Evolutionary conservation across 108 stramenopile species (phyloP), one percentile per base, ranked within the genome.

Genomic region (Skeletonema tropicum): DNA sequence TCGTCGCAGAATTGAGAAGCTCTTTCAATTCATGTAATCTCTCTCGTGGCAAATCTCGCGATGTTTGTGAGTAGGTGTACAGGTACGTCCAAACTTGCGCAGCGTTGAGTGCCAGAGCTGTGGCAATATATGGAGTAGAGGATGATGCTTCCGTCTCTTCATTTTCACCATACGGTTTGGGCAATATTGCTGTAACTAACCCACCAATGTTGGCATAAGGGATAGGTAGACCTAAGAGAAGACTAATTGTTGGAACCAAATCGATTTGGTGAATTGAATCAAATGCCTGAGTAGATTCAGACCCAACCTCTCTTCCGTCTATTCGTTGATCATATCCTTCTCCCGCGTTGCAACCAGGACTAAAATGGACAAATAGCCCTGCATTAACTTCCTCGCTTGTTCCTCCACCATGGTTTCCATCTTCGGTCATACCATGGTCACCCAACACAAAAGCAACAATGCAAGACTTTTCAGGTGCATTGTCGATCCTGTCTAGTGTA

Each of bases 341-440:
- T 33, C 68, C 69, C 10, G 75, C 83, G 13, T 77, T 82, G 67
- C 88, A 91, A 8, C 87, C 90, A 10, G 88, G 87, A 21, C 89
- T 90, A 63, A 89, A 89, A 79, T 95, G 96, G 10, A 88, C 90
- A 71, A 99, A 95, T 8, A 99, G 84, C 12, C 94, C 98, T 8
- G 99, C 98, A 63, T 90, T 90, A 17, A 88, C 85, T 78, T 99
- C 99, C 32, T 97, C 96, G n/a, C 89, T 85, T 19, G 93, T 88
- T 17, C 97, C 98, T 12, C 99, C 99, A 13, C 99, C 99, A 79
- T 99, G 98, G 80, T 99, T 97, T 29, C 99, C 99, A 70, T 95
- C 96, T 71, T 95, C 95, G 12, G 99, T 99, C 99, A 99, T 99
- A 8, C 99, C 99, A 79, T 99, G 99, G 83, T 99, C 99, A 62